A percentile compares a stretch with the other conserved stretches of the same genome.
These are phyloP conservation scores for Talaromyces sp. DNA, from an alignment of 2,329 filamentous ascomycete species.

Conservation along the genomic window DNA sequence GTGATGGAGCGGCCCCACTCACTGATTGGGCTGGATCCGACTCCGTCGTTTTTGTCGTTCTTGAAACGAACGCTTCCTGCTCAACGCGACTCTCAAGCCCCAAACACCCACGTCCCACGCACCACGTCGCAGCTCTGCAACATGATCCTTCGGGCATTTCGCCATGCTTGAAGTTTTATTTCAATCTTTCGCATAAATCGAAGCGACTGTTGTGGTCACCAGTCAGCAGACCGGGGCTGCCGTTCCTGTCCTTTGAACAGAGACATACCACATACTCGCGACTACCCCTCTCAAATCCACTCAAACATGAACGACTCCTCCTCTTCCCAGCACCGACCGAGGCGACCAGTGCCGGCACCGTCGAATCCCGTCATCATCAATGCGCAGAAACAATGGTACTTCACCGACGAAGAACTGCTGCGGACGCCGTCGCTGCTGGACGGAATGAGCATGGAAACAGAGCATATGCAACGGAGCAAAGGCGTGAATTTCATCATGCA, in stretches of 20 bases:
- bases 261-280: not conserved
- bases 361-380: constrained; percentile 48
- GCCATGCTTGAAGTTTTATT: constrained; percentile 2
- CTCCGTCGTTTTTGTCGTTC: not conserved
- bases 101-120: not conserved
- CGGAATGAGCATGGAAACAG: constrained; percentile 70
- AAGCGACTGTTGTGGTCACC: not conserved
- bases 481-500: constrained; percentile 96
- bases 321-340: constrained; percentile 17
- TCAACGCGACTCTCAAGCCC: not conserved
- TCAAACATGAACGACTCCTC: not conserved
- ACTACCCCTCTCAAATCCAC: not conserved
- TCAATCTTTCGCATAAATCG: constrained; percentile 1
- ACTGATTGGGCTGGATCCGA: not conserved
- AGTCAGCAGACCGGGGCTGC: not conserved
- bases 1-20: not conserved
- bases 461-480: constrained; percentile 76
- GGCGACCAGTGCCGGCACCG: constrained; percentile 29
- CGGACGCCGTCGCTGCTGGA: constrained; percentile 81
- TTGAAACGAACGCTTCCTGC: not conserved
- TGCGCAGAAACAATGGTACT: constrained; percentile 75
- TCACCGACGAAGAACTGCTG: constrained; percentile 73
- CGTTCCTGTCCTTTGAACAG: not conserved
- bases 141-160: not conserved
- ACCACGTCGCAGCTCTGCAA: not conserved